Conservation (phyloP, 2,329 filamentous ascomycete species). For the Zopfia rhizophila region DNA sequence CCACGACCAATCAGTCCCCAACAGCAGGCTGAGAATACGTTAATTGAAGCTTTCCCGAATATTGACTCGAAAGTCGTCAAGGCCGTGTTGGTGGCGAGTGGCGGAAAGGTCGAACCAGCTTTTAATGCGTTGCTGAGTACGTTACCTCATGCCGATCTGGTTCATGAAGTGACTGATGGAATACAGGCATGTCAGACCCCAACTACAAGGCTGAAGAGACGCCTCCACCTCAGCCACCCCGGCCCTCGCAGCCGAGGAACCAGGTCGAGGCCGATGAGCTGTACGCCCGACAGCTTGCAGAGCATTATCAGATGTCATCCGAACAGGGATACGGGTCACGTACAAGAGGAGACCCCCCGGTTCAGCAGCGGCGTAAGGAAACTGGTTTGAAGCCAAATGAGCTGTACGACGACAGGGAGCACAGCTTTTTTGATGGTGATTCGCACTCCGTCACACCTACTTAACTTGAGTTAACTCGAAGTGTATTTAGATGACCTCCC, state of each 20-base stretch:
- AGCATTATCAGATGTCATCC: conserved; percentile 75
- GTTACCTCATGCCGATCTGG: conserved; percentile 30
- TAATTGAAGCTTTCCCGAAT: conserved; percentile 92
- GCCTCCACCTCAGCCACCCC: conserved; percentile 83
- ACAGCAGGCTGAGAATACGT: conserved; percentile 85
- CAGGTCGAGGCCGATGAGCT: conserved; percentile 92
- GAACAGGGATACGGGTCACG: conserved; percentile 47
- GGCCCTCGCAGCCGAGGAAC: conserved; percentile 74
- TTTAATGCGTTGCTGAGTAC: conserved; percentile 92
- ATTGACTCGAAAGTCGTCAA: conserved; percentile 85
- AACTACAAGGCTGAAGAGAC: conserved; percentile 60
- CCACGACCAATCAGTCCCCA: conserved; percentile 83
- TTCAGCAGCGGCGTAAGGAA: conserved; percentile 60
- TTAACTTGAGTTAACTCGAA: conserved; percentile 6
- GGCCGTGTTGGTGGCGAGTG: conserved; percentile 86
- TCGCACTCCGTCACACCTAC: conserved; percentile 2
- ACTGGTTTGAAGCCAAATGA: conserved; percentile 67
- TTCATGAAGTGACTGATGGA: conserved; percentile 22
- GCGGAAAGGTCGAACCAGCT: conserved; percentile 87
- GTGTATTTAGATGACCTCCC: conserved; percentile 81
- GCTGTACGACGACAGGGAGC: conserved; percentile 69
- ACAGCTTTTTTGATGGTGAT: conserved; percentile 89
- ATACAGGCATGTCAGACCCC: conserved; percentile 64
- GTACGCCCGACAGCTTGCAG: conserved; percentile 90
- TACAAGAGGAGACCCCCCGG: conserved; percentile 43